Base-by-base conservation (phyloP, 208 protist species). In the Leishmania braziliensis region DNA sequence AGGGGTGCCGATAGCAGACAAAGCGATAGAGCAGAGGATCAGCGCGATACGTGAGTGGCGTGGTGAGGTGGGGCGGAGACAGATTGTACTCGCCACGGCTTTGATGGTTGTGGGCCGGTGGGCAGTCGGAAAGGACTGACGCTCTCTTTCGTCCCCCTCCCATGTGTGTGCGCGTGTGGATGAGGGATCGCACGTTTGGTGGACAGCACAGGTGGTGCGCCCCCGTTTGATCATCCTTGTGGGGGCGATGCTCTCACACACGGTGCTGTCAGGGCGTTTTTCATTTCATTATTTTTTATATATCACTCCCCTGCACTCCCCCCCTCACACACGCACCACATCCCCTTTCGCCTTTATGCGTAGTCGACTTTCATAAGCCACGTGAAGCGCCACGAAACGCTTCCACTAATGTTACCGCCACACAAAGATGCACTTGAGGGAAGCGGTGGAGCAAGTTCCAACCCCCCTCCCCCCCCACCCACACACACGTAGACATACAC, bases 331-430 rank as follows among this genome's bases (percentile, higher is more conserved):
- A 16, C 73, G 8, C 26, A 36, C 70, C 23, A 75, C 43, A 75
- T 75, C 63, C 16, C 16, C 5, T 54, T 54, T 16, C 48, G 4
- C 46, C n/a, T 73, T 54, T n/a, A 53, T 51, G 69, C 18, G 69
- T 73, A 51, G 69, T 16, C 53, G 26, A 53, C 36, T 51, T 54
- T 12, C 46, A 51, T 53, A 73, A 73, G 39, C 39, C 8, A 51
- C 43, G 36, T 46, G 23, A 51, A 9, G 43, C 66, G 8, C 33
- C 66, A 46, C 18, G 5, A 29, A 43, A 29, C 26, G 46, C 43
- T 73, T 73, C 69, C 26, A 39, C 62, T 68, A 73, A n/a, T n/a
- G 18, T 36, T 73, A 12, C 33, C 23, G 69, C 36, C 46, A 73
- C 69, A 73, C 23, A 51, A 36, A 53, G 12, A 33, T 12, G 48